These are phyloP conservation scores for Didymella exigua DNA, from an alignment of 2,329 filamentous ascomycete species.

Conservation along the genomic window DNA sequence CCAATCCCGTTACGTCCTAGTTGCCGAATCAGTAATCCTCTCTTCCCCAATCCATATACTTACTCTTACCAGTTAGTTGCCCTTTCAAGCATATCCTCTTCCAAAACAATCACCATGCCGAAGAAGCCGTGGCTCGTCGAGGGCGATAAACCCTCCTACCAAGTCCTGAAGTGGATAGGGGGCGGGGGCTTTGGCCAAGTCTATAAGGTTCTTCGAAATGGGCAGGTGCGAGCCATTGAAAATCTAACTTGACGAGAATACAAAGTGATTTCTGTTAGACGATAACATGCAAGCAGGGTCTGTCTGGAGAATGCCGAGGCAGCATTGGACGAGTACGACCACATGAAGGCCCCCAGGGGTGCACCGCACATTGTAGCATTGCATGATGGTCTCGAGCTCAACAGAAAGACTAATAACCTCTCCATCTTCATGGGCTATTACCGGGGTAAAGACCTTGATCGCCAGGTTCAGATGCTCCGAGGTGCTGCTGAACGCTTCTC, in stretches of 20 bases:
- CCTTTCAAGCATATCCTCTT: not conserved
- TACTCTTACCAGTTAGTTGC: not conserved
- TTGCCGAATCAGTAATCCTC: not conserved
- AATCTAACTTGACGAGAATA: not conserved
- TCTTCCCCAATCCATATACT: not conserved
- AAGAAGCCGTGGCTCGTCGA: not conserved
- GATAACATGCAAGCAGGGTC: not conserved
- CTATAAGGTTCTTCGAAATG: not conserved
- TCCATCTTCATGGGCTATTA: not conserved
- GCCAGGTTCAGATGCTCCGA: not conserved
- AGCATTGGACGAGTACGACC: constrained; percentile 1
- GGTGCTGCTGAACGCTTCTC: not conserved
- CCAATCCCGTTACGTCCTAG: not conserved
- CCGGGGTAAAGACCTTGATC: not conserved
- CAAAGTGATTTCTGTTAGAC: not conserved
- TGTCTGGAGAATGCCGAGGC: not conserved
- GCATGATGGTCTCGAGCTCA: not conserved
- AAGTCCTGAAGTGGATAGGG: constrained; percentile 1
- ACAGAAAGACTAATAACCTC: not conserved
- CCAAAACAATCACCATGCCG: not conserved
- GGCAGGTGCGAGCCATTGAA: not conserved
- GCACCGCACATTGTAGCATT: not conserved
- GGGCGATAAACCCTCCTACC: not conserved
- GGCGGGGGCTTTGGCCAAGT: constrained; percentile 1
- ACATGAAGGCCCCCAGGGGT: constrained; percentile 1